Percentiles rank a stretch among this genome's conserved stretches.
Conservation (phyloP, 2,329 filamentous ascomycete genomes). For the Xylariaceae sp. region DNA sequence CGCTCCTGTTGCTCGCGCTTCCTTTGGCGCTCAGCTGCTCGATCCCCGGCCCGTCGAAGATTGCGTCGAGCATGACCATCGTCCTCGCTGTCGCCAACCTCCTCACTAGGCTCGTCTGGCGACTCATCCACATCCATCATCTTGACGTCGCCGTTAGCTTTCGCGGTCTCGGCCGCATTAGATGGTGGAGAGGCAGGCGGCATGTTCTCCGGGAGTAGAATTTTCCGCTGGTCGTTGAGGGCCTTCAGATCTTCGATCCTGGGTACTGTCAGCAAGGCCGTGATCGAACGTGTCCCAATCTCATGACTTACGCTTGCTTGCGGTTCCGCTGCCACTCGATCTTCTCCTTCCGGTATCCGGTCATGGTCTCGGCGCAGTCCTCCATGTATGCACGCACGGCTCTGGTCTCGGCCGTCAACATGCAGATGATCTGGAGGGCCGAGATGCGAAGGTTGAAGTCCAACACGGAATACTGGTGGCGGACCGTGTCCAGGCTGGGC, state of each 20-base stretch:
- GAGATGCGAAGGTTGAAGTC: slow-evolving; percentile 77
- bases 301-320: slow-evolving; percentile 55
- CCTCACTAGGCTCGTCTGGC: slow-evolving; percentile 49
- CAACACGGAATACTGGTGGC: slow-evolving; percentile 62
- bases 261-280: slow-evolving; percentile 19
- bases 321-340: slow-evolving; percentile 82
- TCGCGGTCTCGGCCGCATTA: slow-evolving; percentile 33
- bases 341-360: slow-evolving; percentile 87
- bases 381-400: slow-evolving; percentile 84
- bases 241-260: slow-evolving; percentile 64
- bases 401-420: slow-evolving; percentile 80
- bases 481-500: slow-evolving; percentile 67
- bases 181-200: slow-evolving; percentile 53
- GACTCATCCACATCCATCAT: slow-evolving; percentile 60
- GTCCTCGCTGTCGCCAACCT: slow-evolving; percentile 62
- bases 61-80: slow-evolving; percentile 49
- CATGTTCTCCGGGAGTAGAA: slow-evolving; percentile 64
- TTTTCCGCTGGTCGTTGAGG: slow-evolving; percentile 66
- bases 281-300: slow-evolving; percentile 1
- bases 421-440: slow-evolving; percentile 76
- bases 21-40: slow-evolving; percentile 63
- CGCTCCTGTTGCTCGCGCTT: slow-evolving; percentile 68
- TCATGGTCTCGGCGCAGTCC: slow-evolving; percentile 90
- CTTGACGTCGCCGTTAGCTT: slow-evolving; percentile 50
- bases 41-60: slow-evolving; percentile 56